Evolutionary conservation across 2,329 filamentous ascomycete species (phyloP).

Genomic region (Fusarium lyarnte): DNA sequence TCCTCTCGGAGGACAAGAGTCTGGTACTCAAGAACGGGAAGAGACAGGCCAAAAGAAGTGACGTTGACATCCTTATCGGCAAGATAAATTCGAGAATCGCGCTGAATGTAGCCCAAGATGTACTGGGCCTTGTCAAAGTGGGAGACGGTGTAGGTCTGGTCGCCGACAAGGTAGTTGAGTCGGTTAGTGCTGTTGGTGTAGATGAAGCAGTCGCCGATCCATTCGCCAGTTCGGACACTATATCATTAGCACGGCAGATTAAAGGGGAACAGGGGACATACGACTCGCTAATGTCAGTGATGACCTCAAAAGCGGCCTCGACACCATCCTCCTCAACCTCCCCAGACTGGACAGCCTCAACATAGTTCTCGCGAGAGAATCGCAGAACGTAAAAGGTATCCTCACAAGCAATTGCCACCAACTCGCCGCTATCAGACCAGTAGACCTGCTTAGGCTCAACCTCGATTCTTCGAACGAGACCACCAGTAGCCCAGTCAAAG

Average conservation of each 20-base stretch:
- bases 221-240: conserved; percentile 91
- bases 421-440: conserved; percentile 96
- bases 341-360: conserved; percentile 83
- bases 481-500: conserved; percentile 94
- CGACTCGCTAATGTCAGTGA: conserved; percentile 94
- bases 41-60: conserved; percentile 88
- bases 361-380: conserved; percentile 88
- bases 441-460: conserved; percentile 79
- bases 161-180: conserved; percentile 96
- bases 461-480: conserved; percentile 91
- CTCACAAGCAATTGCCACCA: conserved; percentile 92
- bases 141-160: conserved; percentile 96
- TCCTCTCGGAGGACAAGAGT: conserved; percentile 94
- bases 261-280: conserved; percentile 48
- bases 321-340: conserved; percentile 90
- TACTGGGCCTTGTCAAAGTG: conserved; percentile 98
- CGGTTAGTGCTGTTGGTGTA: conserved; percentile 98
- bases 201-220: conserved; percentile 99
- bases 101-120: conserved; percentile 91
- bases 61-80: conserved; percentile 95
- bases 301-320: conserved; percentile 94
- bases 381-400: conserved; percentile 95
- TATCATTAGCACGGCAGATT: conserved; percentile 10
- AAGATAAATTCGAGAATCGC: conserved; percentile 94
- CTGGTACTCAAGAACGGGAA: conserved; percentile 95